Percentiles rank a stretch among this genome's conserved stretches.
These are phyloP conservation scores for Evernia prunastri DNA, from an alignment of 495 filamentous ascomycete species.

Conservation along the genomic window DNA sequence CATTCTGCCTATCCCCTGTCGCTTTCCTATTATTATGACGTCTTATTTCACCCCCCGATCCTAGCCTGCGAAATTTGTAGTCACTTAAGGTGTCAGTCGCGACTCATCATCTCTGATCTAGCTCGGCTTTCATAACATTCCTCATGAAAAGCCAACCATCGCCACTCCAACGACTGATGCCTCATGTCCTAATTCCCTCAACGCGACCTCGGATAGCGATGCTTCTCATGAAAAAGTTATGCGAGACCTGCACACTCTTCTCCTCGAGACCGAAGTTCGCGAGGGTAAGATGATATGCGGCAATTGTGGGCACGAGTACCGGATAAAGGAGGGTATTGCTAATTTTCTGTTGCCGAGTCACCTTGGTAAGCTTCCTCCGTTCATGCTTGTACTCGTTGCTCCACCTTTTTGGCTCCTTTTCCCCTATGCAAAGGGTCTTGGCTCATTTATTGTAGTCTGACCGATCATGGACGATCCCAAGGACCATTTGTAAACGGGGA, in stretches of 20 bases:
- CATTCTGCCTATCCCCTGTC: not conserved
- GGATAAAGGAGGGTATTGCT: conserved; percentile 87
- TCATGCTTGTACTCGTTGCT: not conserved
- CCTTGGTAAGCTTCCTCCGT: conserved; percentile 50
- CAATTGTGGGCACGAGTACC: conserved; percentile 87
- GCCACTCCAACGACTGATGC: conserved; percentile 12
- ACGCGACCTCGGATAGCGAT: conserved; percentile 38
- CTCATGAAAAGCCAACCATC: conserved; percentile 41
- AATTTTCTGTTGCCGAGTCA: conserved; percentile 94
- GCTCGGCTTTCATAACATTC: conserved; percentile 79
- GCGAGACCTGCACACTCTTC: conserved; percentile 69
- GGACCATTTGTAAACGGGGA: not conserved
- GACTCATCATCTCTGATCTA: conserved; percentile 26
- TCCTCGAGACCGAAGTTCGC: conserved; percentile 83
- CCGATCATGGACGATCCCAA: not conserved
- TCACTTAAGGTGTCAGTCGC: not conserved
- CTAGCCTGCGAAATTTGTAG: not conserved
- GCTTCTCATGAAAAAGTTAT: conserved; percentile 56
- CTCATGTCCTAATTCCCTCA: not conserved
- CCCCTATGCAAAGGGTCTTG: not conserved
- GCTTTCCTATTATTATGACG: not conserved
- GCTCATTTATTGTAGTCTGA: conserved; percentile 1
- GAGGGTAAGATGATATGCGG: conserved; percentile 87
- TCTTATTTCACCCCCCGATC: not conserved
- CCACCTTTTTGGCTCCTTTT: not conserved